Percentiles rank a stretch among this genome's conserved stretches.
These are phyloP conservation scores for Globisporangium okanoganense DNA, from an alignment of 352 stramenopile genomes.

Conservation along the genomic window DNA sequence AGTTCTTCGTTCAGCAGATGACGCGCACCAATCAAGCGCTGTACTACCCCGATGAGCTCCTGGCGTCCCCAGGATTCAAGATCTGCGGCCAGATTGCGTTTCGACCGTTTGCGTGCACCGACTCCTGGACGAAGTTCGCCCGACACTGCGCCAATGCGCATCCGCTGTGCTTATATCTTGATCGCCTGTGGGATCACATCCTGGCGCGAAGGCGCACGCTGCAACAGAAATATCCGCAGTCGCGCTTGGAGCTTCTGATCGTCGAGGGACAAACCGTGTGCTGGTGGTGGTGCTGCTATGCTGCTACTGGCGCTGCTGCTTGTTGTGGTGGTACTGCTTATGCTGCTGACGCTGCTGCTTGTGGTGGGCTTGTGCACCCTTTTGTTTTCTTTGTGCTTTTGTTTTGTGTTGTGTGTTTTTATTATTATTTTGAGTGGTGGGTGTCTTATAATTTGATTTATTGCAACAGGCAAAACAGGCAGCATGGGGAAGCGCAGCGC, in stretches of 20 bases:
- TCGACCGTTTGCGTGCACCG: conserved; percentile 23
- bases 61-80: conserved; percentile 1
- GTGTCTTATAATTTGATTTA: too few species aligned
- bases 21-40: conserved; percentile 12
- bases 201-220: not conserved
- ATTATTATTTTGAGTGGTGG: too few species aligned
- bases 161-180: not conserved
- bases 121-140: conserved; percentile 70
- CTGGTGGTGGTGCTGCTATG: too few species aligned
- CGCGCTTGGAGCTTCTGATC: conserved; percentile 15
- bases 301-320: too few species aligned
- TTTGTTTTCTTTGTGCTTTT: too few species aligned
- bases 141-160: conserved; percentile 1
- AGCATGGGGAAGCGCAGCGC: too few species aligned
- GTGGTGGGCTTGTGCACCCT: too few species aligned
- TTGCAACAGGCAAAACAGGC: too few species aligned
- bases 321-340: too few species aligned
- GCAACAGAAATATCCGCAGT: conserved; percentile 6
- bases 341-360: too few species aligned
- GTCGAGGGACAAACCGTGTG: conserved; percentile 18
- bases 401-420: too few species aligned
- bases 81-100: conserved; percentile 2
- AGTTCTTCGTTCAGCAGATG: conserved; percentile 16
- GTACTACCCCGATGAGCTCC: conserved; percentile 7
- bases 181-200: conserved; percentile 12